Conservation (phyloP, 345 rosid genomes). For the Eucalyptus cladocalyx region DNA sequence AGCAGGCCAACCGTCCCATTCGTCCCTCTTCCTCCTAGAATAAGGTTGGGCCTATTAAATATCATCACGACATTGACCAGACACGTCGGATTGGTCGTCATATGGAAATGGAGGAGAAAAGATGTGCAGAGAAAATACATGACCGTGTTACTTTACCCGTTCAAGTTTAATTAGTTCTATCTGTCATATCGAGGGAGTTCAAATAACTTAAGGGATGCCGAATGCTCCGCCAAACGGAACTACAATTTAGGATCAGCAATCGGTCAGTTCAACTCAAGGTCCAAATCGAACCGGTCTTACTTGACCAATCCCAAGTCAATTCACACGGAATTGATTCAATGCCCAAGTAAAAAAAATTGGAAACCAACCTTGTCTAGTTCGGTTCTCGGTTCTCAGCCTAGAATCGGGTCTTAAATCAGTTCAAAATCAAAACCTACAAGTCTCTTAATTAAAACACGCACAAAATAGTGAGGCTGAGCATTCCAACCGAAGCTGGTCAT, state of each 20-base stretch:
- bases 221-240: not conserved
- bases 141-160: accelerated
- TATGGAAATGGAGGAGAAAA: not conserved
- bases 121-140: not conserved
- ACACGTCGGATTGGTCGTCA: not conserved
- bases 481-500: not conserved
- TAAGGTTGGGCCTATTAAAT: not conserved
- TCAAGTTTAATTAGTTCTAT: not conserved
- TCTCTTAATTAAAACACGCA: not conserved
- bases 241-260: not conserved
- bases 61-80: too few relatives aligned
- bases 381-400: not conserved
- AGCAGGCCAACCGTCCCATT: not conserved
- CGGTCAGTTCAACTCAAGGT: not conserved
- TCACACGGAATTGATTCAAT: not conserved
- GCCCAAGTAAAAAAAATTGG: not conserved
- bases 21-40: not conserved
- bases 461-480: not conserved
- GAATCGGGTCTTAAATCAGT: accelerated
- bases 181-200: not conserved
- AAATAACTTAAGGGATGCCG: not conserved
- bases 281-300: accelerated
- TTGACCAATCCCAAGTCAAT: not conserved
- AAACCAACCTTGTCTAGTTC: not conserved
- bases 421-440: not conserved